phyloP scores from a whole-genome alignment of 768 basidiomycete genomes.

The Agaricus blazei region DNA sequence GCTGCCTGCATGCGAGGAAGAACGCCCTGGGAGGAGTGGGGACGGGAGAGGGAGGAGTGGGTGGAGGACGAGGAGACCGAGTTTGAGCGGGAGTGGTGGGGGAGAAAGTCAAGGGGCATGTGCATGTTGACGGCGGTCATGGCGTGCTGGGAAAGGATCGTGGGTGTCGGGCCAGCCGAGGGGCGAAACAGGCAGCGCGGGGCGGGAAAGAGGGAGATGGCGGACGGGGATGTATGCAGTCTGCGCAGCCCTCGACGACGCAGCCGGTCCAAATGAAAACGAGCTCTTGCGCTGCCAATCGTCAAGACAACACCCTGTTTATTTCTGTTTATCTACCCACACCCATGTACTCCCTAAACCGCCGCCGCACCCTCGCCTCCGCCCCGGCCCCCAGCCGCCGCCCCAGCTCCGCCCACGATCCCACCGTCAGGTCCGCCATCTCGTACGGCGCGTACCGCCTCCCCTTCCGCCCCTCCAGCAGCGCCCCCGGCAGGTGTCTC shows the following conservation, averaged over 20 bases:
- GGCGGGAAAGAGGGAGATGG: conserved; percentile 15
- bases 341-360: conserved; percentile 75
- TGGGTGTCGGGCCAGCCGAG: conserved; percentile 58
- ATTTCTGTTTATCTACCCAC: conserved; percentile 36
- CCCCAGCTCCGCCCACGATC: conserved; percentile 66
- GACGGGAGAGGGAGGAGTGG: conserved; percentile 67
- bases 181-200: conserved; percentile 20
- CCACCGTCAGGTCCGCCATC: conserved; percentile 74
- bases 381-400: conserved; percentile 50
- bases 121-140: conserved; percentile 78
- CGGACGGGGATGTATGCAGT: conserved; percentile 16
- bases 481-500: conserved; percentile 44
- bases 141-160: conserved; percentile 19
- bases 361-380: conserved; percentile 50
- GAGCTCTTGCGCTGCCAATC: conserved; percentile 23
- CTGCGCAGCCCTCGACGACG: conserved; percentile 2
- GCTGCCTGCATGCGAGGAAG: conserved; percentile 47
- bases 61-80: conserved; percentile 76
- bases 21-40: conserved; percentile 72
- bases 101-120: conserved; percentile 71
- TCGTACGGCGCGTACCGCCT: conserved; percentile 62
- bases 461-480: conserved; percentile 34
- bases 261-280: conserved; percentile 24
- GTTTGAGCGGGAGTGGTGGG: conserved; percentile 67
- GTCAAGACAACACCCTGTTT: conserved; percentile 38